Conservation (phyloP, 352 stramenopile species). For the Pseudoperonospora humuli region DNA sequence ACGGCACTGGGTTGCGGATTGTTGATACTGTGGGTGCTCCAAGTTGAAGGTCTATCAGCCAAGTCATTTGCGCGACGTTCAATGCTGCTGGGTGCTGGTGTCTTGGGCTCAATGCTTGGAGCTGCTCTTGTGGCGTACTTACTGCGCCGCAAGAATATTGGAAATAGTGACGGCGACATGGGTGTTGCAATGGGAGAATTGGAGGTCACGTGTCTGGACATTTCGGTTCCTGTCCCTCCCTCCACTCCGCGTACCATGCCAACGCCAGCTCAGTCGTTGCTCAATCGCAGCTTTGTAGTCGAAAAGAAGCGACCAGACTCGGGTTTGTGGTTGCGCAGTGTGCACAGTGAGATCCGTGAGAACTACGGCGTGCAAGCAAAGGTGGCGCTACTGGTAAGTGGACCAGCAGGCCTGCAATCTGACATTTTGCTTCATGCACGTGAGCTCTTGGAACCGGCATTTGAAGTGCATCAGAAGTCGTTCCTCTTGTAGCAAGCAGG, state of each 20-base stretch:
- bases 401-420: slow-evolving; percentile 29
- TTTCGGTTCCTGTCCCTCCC: slow-evolving; percentile 26
- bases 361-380: slow-evolving; percentile 36
- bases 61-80: slow-evolving; percentile 35
- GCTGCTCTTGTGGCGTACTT: slow-evolving; percentile 17
- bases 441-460: slow-evolving; percentile 25
- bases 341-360: slow-evolving; percentile 44
- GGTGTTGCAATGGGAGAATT: slow-evolving; percentile 34
- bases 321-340: slow-evolving; percentile 15
- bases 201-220: slow-evolving; percentile 26
- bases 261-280: slow-evolving; percentile 19
- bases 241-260: slow-evolving; percentile 30
- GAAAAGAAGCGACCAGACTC: slow-evolving; percentile 37
- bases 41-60: slow-evolving; percentile 15
- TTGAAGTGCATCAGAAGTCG: slow-evolving; percentile 39
- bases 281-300: slow-evolving; percentile 29
- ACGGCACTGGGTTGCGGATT: slow-evolving; percentile 21
- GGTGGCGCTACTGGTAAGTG: slow-evolving; percentile 40
- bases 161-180: slow-evolving; percentile 10
- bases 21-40: slow-evolving; percentile 25
- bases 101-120: slow-evolving; percentile 23
- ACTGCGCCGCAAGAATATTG: slow-evolving; percentile 5
- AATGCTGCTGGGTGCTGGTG: slow-evolving; percentile 24
- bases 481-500: slow-evolving; percentile 32
- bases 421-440: slow-evolving; percentile 24